phyloP scores from a whole-genome alignment of 441 rosid genomes.

The Omphalea diandra region DNA sequence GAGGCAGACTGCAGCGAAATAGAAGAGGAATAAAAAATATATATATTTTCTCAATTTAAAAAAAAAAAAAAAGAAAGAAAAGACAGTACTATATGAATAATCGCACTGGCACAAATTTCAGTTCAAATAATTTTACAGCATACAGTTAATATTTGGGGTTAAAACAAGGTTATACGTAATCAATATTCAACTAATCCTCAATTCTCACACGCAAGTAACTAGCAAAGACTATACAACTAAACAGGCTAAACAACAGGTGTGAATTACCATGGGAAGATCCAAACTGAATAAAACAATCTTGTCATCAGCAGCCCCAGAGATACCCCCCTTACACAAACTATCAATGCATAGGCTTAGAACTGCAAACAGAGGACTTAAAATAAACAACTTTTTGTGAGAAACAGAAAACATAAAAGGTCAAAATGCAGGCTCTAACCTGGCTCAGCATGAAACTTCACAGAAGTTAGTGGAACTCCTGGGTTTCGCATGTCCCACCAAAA shows the following conservation, averaged over 20 bases:
- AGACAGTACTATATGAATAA: neutral
- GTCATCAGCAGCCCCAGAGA: conserved; percentile 91
- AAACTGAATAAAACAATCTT: conserved; percentile 59
- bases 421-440: conserved; percentile 57
- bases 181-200: too few relatives aligned
- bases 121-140: neutral
- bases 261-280: conserved; percentile 64
- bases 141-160: neutral
- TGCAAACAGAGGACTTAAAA: conserved; percentile 35
- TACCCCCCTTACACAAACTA: conserved; percentile 69
- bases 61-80: neutral
- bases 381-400: conserved; percentile 14
- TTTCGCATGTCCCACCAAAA: conserved; percentile 84
- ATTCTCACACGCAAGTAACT: neutral
- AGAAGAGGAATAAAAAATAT: neutral
- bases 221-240: conserved; percentile 9
- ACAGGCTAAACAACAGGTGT: neutral
- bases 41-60: neutral
- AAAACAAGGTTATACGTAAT: conserved; percentile 1
- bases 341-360: conserved; percentile 75
- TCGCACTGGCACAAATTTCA: neutral
- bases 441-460: conserved; percentile 77
- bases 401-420: conserved; percentile 10
- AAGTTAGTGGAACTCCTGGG: conserved; percentile 55
- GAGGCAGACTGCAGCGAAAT: neutral